Evolutionary conservation across 768 basidiomycete genomes (phyloP).

Genomic region (Daedaleopsis sinensis): DNA sequence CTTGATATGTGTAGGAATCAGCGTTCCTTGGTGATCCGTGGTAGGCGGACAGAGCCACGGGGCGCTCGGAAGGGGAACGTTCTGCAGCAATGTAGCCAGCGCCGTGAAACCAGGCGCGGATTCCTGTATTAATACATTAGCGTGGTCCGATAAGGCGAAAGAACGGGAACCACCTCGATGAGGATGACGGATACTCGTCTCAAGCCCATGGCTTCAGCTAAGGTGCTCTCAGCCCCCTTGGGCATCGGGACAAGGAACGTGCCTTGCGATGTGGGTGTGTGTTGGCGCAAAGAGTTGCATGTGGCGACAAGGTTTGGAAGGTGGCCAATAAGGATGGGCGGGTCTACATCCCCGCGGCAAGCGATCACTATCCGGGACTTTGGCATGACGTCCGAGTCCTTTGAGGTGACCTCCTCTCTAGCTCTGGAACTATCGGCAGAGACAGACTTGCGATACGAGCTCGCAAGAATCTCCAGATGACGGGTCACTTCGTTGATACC

Average conservation of each 20-base stretch:
- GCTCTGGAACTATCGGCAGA: background rate
- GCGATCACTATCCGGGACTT: conserved; percentile 53
- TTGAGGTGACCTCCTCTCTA: background rate
- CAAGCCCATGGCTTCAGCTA: conserved; percentile 67
- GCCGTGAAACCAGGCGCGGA: conserved; percentile 39
- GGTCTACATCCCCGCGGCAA: conserved; percentile 77
- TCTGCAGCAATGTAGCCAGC: conserved; percentile 42
- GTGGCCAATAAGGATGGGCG: conserved; percentile 71
- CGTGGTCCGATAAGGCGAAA: background rate
- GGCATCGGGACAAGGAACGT: conserved; percentile 68
- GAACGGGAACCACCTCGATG: conserved; percentile 55
- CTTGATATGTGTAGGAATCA: conserved; percentile 79
- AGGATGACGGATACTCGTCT: conserved; percentile 68
- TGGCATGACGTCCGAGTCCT: background rate
- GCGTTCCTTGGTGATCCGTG: conserved; percentile 24
- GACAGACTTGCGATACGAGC: conserved; percentile 20
- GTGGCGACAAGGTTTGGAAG: conserved; percentile 77
- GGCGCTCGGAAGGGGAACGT: conserved; percentile 60
- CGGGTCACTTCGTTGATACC: conserved; percentile 87
- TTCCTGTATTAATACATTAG: background rate
- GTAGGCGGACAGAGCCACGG: conserved; percentile 59
- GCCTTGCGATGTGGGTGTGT: conserved; percentile 7
- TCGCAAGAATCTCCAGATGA: conserved; percentile 62
- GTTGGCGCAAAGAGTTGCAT: conserved; percentile 56
- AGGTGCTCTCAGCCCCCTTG: conserved; percentile 59